Evolutionary conservation across 164 flowering plant species (phyloP).

Genomic region (Cinnamomum chago): DNA sequence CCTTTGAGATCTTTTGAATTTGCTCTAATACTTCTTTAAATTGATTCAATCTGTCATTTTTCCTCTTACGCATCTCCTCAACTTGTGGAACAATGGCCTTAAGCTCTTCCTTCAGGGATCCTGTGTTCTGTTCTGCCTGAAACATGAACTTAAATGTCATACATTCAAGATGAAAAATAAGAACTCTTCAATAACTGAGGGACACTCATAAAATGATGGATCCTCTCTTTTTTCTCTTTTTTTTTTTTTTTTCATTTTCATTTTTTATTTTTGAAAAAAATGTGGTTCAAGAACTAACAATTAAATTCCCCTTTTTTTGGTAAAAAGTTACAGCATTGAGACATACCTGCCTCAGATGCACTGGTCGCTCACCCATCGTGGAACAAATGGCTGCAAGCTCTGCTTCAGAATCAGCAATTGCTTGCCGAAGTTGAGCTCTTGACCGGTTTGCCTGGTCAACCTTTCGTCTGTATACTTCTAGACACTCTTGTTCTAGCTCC

Average conservation of each 20-base stretch:
- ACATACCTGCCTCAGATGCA: constrained; percentile 44
- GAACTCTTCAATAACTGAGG: no score
- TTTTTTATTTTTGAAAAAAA: neutral
- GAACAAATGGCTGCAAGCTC: constrained; percentile 62
- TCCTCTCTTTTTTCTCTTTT: no score
- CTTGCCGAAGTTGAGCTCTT: constrained; percentile 53
- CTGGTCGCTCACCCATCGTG: constrained; percentile 56
- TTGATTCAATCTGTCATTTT: constrained; percentile 64
- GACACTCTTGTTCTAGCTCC: constrained; percentile 70
- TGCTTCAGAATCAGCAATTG: constrained; percentile 59
- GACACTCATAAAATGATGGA: no score
- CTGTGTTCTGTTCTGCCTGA: constrained; percentile 66
- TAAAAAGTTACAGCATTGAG: neutral
- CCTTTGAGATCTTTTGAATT: constrained; percentile 47
- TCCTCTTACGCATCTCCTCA: constrained; percentile 85
- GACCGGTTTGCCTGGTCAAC: constrained; percentile 56
- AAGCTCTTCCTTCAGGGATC: constrained; percentile 76
- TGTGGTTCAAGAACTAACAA: neutral
- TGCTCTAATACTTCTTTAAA: constrained; percentile 61
- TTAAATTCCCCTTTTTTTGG: neutral
- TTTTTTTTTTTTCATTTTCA: no score
- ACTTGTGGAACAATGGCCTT: constrained; percentile 57
- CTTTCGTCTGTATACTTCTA: constrained; percentile 62
- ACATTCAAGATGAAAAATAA: neutral
- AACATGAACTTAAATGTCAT: constrained; percentile 5